Evolutionary conservation across 257 asterid genomes (phyloP).

Genomic region (Solanum tarijense): DNA sequence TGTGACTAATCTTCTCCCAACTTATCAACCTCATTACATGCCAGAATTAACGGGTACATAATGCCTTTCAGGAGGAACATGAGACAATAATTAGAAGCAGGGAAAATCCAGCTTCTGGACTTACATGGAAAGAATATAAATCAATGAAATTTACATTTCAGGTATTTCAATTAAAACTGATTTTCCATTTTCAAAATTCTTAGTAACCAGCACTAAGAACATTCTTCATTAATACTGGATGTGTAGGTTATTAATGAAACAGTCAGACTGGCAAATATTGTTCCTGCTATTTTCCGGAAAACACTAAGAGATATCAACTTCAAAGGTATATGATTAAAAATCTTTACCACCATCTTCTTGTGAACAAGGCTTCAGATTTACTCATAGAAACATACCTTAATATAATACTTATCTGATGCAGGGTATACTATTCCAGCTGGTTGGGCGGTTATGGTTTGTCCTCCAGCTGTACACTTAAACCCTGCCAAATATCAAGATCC

Average conservation of each 20-base stretch:
- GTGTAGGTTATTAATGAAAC: slow-evolving; percentile 81
- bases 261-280: slow-evolving; percentile 84
- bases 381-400: slow-evolving; percentile 4
- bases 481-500: slow-evolving; percentile 65
- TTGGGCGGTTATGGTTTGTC: slow-evolving; percentile 92
- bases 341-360: neutral
- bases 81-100: slow-evolving; percentile 51
- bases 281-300: slow-evolving; percentile 82
- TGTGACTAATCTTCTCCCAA: neutral
- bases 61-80: slow-evolving; percentile 58
- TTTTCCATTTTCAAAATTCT: neutral
- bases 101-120: slow-evolving; percentile 49
- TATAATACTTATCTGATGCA: slow-evolving; percentile 24
- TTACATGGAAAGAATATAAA: slow-evolving; percentile 80
- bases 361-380: neutral
- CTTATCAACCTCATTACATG: neutral
- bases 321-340: slow-evolving; percentile 39
- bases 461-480: slow-evolving; percentile 86
- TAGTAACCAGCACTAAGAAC: neutral
- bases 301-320: slow-evolving; percentile 52
- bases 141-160: slow-evolving; percentile 82
- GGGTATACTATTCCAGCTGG: slow-evolving; percentile 87
- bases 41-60: slow-evolving; percentile 1
- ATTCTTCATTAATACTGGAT: neutral
- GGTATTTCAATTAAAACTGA: slow-evolving; percentile 25